phyloP scores from a whole-genome alignment of 2,329 filamentous ascomycete species.

The Fusarium pseudocircinatum region DNA sequence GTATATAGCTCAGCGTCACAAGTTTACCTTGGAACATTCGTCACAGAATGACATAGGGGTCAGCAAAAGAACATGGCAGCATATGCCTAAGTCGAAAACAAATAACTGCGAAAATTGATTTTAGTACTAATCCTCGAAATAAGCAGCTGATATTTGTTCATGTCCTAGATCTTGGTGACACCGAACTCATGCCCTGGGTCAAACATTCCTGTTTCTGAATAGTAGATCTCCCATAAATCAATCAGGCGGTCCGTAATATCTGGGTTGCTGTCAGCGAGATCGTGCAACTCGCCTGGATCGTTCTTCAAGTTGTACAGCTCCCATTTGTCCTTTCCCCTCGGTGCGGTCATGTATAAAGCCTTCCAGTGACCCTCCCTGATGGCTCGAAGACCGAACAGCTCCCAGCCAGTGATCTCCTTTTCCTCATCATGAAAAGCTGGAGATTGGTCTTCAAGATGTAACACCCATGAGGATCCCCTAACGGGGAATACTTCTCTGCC shows the following conservation, averaged over 20 bases:
- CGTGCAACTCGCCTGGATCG: slow-evolving; percentile 15
- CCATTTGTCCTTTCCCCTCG: slow-evolving; percentile 24
- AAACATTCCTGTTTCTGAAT: slow-evolving; percentile 27
- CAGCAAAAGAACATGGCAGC: not conserved
- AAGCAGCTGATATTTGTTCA: not conserved
- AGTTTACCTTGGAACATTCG: not conserved
- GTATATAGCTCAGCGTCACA: not conserved
- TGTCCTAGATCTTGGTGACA: not conserved
- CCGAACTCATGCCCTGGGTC: slow-evolving; percentile 15
- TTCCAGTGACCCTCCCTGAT: slow-evolving; percentile 66
- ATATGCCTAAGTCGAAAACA: not conserved
- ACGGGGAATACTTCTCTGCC: slow-evolving; percentile 60
- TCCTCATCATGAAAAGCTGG: slow-evolving; percentile 54
- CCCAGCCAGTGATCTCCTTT: slow-evolving; percentile 64
- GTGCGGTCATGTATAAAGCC: slow-evolving; percentile 44
- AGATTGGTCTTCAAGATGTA: slow-evolving; percentile 44
- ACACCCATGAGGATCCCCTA: slow-evolving; percentile 51
- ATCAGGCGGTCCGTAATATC: slow-evolving; percentile 17
- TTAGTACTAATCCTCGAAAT: not conserved
- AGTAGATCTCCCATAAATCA: slow-evolving; percentile 22
- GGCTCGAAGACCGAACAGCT: slow-evolving; percentile 62
- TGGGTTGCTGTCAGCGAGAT: slow-evolving; percentile 3
- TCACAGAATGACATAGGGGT: not conserved
- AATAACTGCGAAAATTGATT: not conserved
- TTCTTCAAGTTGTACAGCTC: slow-evolving; percentile 20